phyloP scores from a whole-genome alignment of 305 asterid species.

The Caryopteris hybrid region DNA sequence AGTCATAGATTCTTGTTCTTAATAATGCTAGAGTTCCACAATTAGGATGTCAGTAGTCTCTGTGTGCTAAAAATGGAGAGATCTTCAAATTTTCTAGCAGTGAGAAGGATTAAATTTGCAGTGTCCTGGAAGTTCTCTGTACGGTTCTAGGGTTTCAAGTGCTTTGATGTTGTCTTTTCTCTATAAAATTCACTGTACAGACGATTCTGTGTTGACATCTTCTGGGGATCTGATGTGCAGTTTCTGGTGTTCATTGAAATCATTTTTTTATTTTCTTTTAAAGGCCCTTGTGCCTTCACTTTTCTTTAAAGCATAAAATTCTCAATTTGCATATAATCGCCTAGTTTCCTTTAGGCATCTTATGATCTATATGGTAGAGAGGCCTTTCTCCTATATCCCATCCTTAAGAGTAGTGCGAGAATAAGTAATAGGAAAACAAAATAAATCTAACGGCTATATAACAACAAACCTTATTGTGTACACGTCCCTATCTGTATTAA shows the following conservation, averaged over 20 bases:
- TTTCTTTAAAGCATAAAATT: not conserved
- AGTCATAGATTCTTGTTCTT: slow-evolving; percentile 23
- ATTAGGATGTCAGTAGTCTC: not conserved
- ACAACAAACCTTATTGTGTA: not conserved
- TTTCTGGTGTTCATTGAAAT: not conserved
- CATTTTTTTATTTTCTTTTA: not conserved
- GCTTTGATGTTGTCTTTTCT: not conserved
- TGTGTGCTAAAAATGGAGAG: not conserved
- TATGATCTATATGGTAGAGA: not conserved
- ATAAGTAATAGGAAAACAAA: not conserved
- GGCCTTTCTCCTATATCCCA: not conserved
- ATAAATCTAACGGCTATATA: not conserved
- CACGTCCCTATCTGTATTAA: not conserved
- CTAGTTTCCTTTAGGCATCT: not conserved
- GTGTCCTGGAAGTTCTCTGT: not conserved
- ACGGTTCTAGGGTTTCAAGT: not conserved
- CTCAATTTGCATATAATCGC: not conserved
- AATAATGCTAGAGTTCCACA: not conserved
- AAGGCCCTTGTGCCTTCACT: not conserved
- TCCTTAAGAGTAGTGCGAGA: not conserved
- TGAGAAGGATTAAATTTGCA: not conserved
- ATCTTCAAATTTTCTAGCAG: not conserved
- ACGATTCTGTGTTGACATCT: not conserved
- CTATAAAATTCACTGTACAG: not conserved
- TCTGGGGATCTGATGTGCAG: not conserved